Evolutionary conservation across 352 stramenopile species (phyloP).

Genomic region (Globisporangium takayamanum): DNA sequence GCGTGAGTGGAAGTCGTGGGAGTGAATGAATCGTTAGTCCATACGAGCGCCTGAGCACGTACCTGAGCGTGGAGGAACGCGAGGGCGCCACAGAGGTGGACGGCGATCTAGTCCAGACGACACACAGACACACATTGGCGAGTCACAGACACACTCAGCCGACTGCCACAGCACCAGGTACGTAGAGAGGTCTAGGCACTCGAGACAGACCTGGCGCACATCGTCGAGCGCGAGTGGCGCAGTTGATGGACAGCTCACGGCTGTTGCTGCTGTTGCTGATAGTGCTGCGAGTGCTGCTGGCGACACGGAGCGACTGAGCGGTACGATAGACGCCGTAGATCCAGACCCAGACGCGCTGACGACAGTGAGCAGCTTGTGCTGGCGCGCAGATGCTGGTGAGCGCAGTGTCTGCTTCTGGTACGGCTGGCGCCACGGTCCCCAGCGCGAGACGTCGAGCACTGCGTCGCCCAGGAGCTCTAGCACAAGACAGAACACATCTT

Average conservation of each 20-base stretch:
- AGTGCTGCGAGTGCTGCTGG: neutral
- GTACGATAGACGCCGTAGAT: too few species aligned
- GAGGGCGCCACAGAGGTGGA: conserved; percentile 58
- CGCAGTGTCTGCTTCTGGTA: conserved; percentile 39
- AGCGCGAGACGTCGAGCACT: conserved; percentile 93
- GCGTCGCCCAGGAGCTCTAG: conserved; percentile 55
- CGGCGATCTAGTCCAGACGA: conserved; percentile 25
- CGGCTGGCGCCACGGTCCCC: conserved; percentile 91
- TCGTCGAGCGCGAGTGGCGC: conserved; percentile 28
- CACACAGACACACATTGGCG: neutral
- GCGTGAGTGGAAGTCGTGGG: neutral
- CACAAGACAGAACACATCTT: conserved; percentile 54
- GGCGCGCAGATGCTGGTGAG: conserved; percentile 30
- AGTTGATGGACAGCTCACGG: conserved; percentile 17
- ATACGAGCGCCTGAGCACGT: neutral
- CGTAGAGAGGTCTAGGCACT: too few species aligned
- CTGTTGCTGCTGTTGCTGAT: too few species aligned
- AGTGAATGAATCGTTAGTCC: neutral
- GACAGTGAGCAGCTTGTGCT: conserved; percentile 54
- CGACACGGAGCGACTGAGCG: too few species aligned
- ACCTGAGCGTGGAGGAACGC: conserved; percentile 51
- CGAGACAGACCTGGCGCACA: conserved; percentile 26
- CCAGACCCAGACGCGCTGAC: neutral
- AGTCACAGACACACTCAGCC: neutral
- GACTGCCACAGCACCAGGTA: neutral